These are phyloP conservation scores for Sphagnurus paluster DNA, from an alignment of 1,284 basidiomycete genomes.

Conservation along the genomic window DNA sequence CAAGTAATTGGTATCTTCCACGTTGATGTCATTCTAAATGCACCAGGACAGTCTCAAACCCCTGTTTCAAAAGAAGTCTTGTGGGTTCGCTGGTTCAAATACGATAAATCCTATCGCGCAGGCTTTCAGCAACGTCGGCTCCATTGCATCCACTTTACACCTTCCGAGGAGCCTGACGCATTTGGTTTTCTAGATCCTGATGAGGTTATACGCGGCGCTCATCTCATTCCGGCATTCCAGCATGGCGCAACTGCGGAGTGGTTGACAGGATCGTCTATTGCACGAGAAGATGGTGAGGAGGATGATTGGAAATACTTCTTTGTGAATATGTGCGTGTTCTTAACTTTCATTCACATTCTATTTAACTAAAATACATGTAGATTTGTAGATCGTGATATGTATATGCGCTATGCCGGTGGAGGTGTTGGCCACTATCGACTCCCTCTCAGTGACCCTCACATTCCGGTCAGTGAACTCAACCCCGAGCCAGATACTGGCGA, in stretches of 20 bases:
- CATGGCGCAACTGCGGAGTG: conserved; percentile 14
- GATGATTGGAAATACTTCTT: conserved; percentile 12
- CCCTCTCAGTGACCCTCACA: not conserved
- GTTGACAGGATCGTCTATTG: not conserved
- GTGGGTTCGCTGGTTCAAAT: conserved; percentile 33
- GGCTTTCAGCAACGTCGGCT: conserved; percentile 21
- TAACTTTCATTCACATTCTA: not conserved
- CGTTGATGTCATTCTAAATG: conserved; percentile 15
- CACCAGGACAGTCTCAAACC: not conserved
- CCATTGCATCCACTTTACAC: conserved; percentile 25
- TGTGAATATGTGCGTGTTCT: conserved; percentile 9
- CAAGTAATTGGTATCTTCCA: conserved; percentile 23
- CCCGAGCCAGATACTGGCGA: too few species aligned
- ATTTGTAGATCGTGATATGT: conserved; percentile 11
- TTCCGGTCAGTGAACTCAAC: too few species aligned
- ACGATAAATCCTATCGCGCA: conserved; percentile 19
- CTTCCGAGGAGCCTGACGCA: conserved; percentile 7
- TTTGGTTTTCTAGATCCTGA: conserved; percentile 24
- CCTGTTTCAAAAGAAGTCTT: conserved; percentile 28
- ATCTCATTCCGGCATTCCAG: conserved; percentile 33
- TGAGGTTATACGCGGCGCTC: conserved; percentile 27
- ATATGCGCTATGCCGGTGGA: conserved; percentile 8
- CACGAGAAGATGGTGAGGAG: not conserved
- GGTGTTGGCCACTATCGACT: conserved; percentile 9
- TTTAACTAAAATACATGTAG: not conserved